Conservation (phyloP, 805 yeast species). For the Yarrowia yakushimensis region DNA sequence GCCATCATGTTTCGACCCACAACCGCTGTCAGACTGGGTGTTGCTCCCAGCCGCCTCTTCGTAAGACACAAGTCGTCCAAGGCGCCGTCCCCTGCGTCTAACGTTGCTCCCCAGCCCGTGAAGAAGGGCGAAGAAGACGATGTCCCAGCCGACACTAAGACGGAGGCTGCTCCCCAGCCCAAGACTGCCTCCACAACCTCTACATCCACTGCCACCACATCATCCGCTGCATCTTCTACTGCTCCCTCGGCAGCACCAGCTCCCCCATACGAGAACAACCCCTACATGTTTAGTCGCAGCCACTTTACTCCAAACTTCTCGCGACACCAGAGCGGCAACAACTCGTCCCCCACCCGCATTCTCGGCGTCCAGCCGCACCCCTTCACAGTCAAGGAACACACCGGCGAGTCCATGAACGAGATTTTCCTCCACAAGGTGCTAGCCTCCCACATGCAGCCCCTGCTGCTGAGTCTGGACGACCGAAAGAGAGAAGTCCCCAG, state of each 20-base stretch:
- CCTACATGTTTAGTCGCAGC: slow-evolving; percentile 1
- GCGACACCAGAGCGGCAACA: neutral
- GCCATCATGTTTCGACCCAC: neutral
- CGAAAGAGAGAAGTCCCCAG: slow-evolving; percentile 10
- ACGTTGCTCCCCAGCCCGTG: slow-evolving; percentile 10
- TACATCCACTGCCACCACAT: neutral
- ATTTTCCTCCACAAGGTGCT: slow-evolving; percentile 20
- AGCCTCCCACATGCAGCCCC: slow-evolving; percentile 16
- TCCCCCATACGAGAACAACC: slow-evolving; percentile 19
- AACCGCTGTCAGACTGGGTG: neutral
- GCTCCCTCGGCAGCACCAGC: slow-evolving; percentile 17
- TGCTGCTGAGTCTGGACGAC: slow-evolving; percentile 14
- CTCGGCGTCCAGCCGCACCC: slow-evolving; percentile 19
- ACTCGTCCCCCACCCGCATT: neutral
- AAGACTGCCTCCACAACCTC: neutral
- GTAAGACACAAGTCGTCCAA: slow-evolving; percentile 21
- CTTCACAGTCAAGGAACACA: slow-evolving; percentile 17
- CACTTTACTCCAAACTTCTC: slow-evolving; percentile 13
- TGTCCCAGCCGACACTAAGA: neutral
- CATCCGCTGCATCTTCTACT: slow-evolving; percentile 2
- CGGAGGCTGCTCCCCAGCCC: neutral
- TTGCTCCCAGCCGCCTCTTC: neutral
- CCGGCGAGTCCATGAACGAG: slow-evolving; percentile 18
- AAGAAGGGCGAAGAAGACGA: slow-evolving; percentile 20
- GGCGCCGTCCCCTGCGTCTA: slow-evolving; percentile 14